Evolutionary conservation across 2,329 filamentous ascomycete genomes (phyloP), one percentile per base, ranked within the genome.

Genomic region (Purpureocillium lavendulum): DNA sequence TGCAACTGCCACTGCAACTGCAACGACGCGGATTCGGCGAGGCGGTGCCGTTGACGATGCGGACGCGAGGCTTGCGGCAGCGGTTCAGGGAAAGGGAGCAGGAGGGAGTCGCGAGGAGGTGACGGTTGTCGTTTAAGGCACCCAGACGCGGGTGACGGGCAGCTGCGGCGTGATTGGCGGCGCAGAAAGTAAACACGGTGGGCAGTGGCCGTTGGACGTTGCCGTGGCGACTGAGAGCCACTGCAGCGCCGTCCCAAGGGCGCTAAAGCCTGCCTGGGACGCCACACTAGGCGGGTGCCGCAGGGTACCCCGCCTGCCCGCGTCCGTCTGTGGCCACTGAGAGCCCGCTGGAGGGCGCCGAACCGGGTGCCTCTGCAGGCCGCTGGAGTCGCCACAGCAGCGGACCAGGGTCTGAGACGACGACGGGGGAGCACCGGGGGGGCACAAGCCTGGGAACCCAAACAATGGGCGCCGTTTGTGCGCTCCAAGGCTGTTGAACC

Each of bases 331-430:
- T 16, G 21, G 24, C 18, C n/a, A n/a, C 34, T 26, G 34, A 10
- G 15, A 24, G 33, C 15, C 16, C 33, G 33, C 29, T 13, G 29
- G 29, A 30, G 6, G 11, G 5, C 13, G 7, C 6, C 13, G 5
- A 14, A 30, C 6, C 33, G 10, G 21, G 21, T 10, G 21, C 21
- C 21, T 10, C 6, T 16, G 16, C 7, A 7, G 15, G 30, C 11
- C 14, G 16, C 24, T 15, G 32, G 44, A 49, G 48, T 49, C 48
- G 45, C 47, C 47, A 46, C 49, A 47, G 48, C 47, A 47, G 42
- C 48, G 36, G 39, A 44, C 40, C 41, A 38, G 39, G 39, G 43
- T 45, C 42, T 41, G 41, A 45, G 42, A 47, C 40, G 21, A 47
- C 40, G 21, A 26, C 21, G 21, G 21, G 21, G 21, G 21, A 26